These are phyloP conservation scores for Pleurotus salmoneostramineus DNA, from an alignment of 768 basidiomycete genomes.

Conservation along the genomic window DNA sequence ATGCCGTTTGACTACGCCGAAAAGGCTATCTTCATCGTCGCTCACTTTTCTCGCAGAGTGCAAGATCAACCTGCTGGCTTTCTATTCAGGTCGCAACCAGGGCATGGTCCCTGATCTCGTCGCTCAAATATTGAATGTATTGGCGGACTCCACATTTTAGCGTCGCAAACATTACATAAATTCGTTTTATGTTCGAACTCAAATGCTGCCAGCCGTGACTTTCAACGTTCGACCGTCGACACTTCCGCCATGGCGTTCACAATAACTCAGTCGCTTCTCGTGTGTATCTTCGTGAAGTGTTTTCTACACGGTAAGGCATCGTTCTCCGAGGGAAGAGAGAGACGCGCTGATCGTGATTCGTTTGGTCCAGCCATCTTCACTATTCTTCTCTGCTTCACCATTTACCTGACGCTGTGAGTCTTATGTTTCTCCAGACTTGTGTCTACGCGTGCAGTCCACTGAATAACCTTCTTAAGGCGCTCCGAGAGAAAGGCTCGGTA, in stretches of 20 bases:
- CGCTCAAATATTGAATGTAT: no score
- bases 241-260: neutral
- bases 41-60: no score
- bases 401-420: neutral
- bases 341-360: neutral
- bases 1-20: no score
- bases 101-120: no score
- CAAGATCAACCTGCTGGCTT: no score
- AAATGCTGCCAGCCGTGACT: no score
- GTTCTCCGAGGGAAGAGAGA: neutral
- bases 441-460: neutral
- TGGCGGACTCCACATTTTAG: no score
- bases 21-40: no score
- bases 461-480: neutral
- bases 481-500: neutral
- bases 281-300: neutral
- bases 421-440: neutral
- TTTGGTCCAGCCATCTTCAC: neutral
- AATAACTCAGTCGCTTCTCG: neutral
- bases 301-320: neutral
- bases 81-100: no score
- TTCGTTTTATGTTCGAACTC: no score
- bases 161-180: no score
- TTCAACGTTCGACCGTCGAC: neutral
- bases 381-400: neutral